Percentiles rank a stretch among this genome's conserved stretches.
Evolutionary conservation across 192 early-diverging fungal species (phyloP).

Genomic region (Backusella macrospora): DNA sequence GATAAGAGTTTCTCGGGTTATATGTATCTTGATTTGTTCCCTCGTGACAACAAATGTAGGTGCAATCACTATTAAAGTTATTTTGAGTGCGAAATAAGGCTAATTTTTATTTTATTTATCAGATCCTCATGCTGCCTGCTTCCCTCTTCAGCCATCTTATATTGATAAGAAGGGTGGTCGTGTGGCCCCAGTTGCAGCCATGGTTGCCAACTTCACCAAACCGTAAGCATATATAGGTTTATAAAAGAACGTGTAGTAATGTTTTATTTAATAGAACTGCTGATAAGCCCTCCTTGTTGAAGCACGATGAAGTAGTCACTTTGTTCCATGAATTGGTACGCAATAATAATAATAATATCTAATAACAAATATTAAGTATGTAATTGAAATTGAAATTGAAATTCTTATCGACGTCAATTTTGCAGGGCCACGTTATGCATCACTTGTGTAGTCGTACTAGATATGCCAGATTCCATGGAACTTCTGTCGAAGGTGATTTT

Average conservation of each 20-base stretch:
- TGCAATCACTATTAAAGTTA: slow-evolving; percentile 31
- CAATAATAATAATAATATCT: slow-evolving; percentile 3
- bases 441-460: slow-evolving; percentile 74
- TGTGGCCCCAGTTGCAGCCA: slow-evolving; percentile 68
- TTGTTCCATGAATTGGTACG: slow-evolving; percentile 85
- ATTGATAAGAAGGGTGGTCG: slow-evolving; percentile 54
- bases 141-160: slow-evolving; percentile 73
- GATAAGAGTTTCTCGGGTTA: slow-evolving; percentile 64
- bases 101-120: not conserved
- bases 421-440: slow-evolving; percentile 42
- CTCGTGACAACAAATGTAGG: slow-evolving; percentile 65
- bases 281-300: slow-evolving; percentile 71
- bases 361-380: slow-evolving; percentile 48
- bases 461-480: slow-evolving; percentile 76
- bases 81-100: not conserved
- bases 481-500: slow-evolving; percentile 80
- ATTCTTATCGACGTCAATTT: not conserved
- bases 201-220: slow-evolving; percentile 75
- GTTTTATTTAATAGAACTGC: slow-evolving; percentile 47
- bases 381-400: too few relatives aligned
- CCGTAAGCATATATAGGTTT: slow-evolving; percentile 40
- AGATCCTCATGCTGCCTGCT: slow-evolving; percentile 75
- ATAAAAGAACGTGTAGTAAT: slow-evolving; percentile 2
- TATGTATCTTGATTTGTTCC: slow-evolving; percentile 79
- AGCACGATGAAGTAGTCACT: slow-evolving; percentile 81